phyloP scores from a whole-genome alignment of 306 rosid genomes.

The Rubus parviflorus region DNA sequence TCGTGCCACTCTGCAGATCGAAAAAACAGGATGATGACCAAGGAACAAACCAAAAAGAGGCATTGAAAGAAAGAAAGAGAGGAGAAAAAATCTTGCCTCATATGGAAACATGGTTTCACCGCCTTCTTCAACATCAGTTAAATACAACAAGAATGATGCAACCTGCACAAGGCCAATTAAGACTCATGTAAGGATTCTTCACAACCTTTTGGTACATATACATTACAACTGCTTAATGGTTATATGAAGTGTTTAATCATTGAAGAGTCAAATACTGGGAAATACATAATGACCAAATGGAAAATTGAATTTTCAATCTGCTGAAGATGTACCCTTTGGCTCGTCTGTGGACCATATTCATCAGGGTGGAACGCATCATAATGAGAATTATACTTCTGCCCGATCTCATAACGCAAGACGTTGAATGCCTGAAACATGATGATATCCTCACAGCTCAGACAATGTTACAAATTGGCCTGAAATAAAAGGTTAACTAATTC shows the following conservation, averaged over 20 bases:
- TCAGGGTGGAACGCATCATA: slow-evolving; percentile 60
- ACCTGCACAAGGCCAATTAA: slow-evolving; percentile 42
- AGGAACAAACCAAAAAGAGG: not conserved
- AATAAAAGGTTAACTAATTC: slow-evolving; percentile 43
- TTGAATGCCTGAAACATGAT: slow-evolving; percentile 83
- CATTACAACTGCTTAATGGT: too few species aligned
- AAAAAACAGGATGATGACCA: slow-evolving; percentile 10
- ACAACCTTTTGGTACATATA: not conserved
- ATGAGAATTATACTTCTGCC: slow-evolving; percentile 81
- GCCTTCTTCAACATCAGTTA: slow-evolving; percentile 78
- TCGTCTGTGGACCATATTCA: slow-evolving; percentile 67
- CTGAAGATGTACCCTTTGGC: slow-evolving; percentile 68
- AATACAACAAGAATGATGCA: slow-evolving; percentile 84
- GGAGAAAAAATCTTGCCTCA: slow-evolving; percentile 47
- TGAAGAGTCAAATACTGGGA: not conserved
- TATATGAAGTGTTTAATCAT: not conserved
- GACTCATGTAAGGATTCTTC: not conserved
- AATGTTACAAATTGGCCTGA: slow-evolving; percentile 41
- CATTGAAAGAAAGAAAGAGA: not conserved
- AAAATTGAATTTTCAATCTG: slow-evolving; percentile 9
- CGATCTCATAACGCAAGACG: slow-evolving; percentile 73
- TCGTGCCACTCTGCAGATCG: slow-evolving; percentile 66
- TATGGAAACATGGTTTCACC: slow-evolving; percentile 90
- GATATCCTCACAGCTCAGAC: slow-evolving; percentile 41
- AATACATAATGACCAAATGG: slow-evolving; percentile 13